phyloP scores from a whole-genome alignment of 257 asterid species.

The Lantana camara region DNA sequence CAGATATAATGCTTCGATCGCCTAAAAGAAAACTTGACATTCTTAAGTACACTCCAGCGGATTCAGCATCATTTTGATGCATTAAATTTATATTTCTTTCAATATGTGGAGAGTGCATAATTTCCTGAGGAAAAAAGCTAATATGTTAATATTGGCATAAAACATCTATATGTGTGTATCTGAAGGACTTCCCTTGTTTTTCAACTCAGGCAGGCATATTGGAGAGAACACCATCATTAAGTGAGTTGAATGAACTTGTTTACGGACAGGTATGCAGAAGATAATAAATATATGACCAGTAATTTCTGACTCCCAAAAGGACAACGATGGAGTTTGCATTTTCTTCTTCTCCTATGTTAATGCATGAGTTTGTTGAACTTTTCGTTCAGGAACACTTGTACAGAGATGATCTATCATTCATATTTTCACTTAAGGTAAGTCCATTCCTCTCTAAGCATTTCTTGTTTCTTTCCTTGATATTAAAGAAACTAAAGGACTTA shows the following conservation, averaged over 20 bases:
- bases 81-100: conserved; percentile 6
- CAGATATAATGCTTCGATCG: neutral
- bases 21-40: neutral
- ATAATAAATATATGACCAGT: conserved; percentile 15
- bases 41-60: neutral
- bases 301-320: conserved; percentile 7
- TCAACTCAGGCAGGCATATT: conserved; percentile 67
- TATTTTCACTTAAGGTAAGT: conserved; percentile 85
- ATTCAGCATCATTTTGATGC: conserved; percentile 1
- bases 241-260: conserved; percentile 80
- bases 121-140: conserved; percentile 17
- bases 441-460: conserved; percentile 13
- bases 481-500: too few species aligned
- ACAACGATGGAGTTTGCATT: conserved; percentile 5
- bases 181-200: conserved; percentile 22
- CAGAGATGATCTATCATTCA: conserved; percentile 83
- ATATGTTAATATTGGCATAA: conserved; percentile 17
- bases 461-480: conserved; percentile 21
- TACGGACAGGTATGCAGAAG: conserved; percentile 80
- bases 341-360: conserved; percentile 17
- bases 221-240: conserved; percentile 86
- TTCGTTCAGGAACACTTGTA: conserved; percentile 78
- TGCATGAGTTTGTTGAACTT: conserved; percentile 29
- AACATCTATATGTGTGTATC: conserved; percentile 7
- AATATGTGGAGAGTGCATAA: neutral